Evolutionary conservation across 1,284 basidiomycete species (phyloP).

Genomic region (Amylostereum chailletii): DNA sequence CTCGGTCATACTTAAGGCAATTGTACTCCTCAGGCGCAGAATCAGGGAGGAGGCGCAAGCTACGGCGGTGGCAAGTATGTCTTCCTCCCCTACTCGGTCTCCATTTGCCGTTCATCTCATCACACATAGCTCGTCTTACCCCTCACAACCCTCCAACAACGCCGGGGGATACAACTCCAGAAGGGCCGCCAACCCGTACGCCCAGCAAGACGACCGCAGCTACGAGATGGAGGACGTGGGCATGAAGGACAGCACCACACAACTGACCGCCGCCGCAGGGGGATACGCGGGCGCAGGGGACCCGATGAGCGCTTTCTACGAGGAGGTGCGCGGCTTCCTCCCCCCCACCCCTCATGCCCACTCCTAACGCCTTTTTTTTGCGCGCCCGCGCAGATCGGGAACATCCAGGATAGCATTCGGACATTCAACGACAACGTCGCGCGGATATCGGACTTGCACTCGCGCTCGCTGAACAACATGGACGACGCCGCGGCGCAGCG

Average conservation of each 20-base stretch:
- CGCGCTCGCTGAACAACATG: constrained; percentile 69
- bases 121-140: constrained; percentile 48
- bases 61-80: constrained; percentile 42
- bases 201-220: constrained; percentile 50
- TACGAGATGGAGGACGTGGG: constrained; percentile 64
- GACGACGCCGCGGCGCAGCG: constrained; percentile 62
- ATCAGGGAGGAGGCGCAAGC: constrained; percentile 40
- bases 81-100: background rate
- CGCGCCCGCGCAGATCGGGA: constrained; percentile 42
- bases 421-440: constrained; percentile 65
- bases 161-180: constrained; percentile 34
- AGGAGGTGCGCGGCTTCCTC: constrained; percentile 43
- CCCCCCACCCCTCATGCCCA: background rate
- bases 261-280: constrained; percentile 26
- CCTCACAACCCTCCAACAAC: constrained; percentile 46
- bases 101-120: constrained; percentile 4
- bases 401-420: constrained; percentile 63
- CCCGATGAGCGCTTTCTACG: constrained; percentile 64
- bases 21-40: constrained; percentile 46
- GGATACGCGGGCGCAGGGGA: constrained; percentile 28
- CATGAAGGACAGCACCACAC: constrained; percentile 41
- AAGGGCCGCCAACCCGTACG: constrained; percentile 48
- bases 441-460: constrained; percentile 65
- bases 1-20: no score
- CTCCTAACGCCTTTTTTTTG: background rate